Percentiles rank a stretch among this genome's conserved stretches.
phyloP scores from a whole-genome alignment of 768 basidiomycete species.

The Tricholoma sp. region DNA sequence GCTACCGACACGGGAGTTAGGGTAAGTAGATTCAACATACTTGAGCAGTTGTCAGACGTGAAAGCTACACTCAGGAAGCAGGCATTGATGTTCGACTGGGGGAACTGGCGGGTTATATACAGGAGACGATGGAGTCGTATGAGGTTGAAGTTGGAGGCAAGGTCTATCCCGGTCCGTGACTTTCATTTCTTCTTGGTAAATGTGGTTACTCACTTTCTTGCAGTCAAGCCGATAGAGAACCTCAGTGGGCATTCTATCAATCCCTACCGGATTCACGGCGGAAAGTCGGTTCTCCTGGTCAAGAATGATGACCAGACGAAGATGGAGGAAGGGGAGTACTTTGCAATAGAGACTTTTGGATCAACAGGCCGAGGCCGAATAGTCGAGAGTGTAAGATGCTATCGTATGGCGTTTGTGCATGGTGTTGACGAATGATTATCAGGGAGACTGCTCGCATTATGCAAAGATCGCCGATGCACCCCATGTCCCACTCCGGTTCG shows the following conservation, averaged over 20 bases:
- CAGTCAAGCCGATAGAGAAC: conserved; percentile 92
- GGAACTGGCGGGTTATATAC: conserved; percentile 86
- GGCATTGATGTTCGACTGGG: conserved; percentile 94
- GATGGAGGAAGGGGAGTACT: conserved; percentile 99
- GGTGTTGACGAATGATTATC: conserved; percentile 2
- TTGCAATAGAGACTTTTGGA: conserved; percentile 98
- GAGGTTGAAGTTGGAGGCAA: conserved; percentile 92
- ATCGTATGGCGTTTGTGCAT: background rate
- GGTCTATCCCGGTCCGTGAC: conserved; percentile 61
- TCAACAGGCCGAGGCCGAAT: conserved; percentile 91
- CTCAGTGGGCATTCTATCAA: conserved; percentile 94
- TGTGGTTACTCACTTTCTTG: conserved; percentile 3
- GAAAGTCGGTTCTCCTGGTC: conserved; percentile 87
- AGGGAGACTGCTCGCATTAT: conserved; percentile 96
- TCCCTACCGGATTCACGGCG: conserved; percentile 88
- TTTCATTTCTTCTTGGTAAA: conserved; percentile 2
- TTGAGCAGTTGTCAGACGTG: background rate
- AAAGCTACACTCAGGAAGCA: conserved; percentile 61
- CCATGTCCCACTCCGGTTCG: conserved; percentile 69
- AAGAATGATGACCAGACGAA: conserved; percentile 87
- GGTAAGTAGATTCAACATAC: conserved; percentile 33
- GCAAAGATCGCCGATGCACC: conserved; percentile 69
- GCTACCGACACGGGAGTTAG: conserved; percentile 91
- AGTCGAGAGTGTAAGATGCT: conserved; percentile 60
- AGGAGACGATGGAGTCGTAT: conserved; percentile 99